Evolutionary conservation across 331 rosid species (phyloP).

Genomic region (Quercus lobata): DNA sequence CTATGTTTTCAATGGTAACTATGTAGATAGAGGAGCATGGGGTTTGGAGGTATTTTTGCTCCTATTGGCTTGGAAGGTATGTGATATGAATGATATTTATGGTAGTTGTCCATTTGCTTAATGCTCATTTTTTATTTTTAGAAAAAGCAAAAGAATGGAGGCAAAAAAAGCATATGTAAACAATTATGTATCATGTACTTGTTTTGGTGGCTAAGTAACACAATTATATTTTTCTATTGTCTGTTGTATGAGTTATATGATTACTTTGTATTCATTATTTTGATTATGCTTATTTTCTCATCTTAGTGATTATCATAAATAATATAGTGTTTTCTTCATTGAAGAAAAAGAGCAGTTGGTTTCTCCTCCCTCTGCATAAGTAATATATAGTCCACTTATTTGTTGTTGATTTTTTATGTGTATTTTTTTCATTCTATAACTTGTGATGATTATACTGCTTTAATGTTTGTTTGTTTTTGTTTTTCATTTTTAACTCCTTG

Average conservation of each 20-base stretch:
- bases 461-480: not conserved
- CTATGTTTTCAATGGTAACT: slow-evolving; percentile 82
- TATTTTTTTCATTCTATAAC: not conserved
- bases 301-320: not conserved
- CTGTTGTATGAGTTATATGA: not conserved
- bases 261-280: not conserved
- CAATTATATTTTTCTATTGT: not conserved
- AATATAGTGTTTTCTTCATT: not conserved
- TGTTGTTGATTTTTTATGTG: not conserved
- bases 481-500: slow-evolving; percentile 7
- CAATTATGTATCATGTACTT: not conserved
- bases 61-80: slow-evolving; percentile 95
- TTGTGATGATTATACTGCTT: not conserved
- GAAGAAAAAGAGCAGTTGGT: not conserved
- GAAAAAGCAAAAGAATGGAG: not conserved
- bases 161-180: not conserved
- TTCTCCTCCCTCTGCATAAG: no score
- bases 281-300: not conserved
- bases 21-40: slow-evolving; percentile 79
- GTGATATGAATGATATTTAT: slow-evolving; percentile 12
- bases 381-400: not conserved
- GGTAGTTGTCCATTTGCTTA: slow-evolving; percentile 6
- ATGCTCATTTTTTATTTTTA: not conserved
- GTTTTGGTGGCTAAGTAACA: not conserved
- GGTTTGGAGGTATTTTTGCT: slow-evolving; percentile 81